Conservation (phyloP, 1,284 basidiomycete genomes). For the Cryptococcus wingfieldii region DNA sequence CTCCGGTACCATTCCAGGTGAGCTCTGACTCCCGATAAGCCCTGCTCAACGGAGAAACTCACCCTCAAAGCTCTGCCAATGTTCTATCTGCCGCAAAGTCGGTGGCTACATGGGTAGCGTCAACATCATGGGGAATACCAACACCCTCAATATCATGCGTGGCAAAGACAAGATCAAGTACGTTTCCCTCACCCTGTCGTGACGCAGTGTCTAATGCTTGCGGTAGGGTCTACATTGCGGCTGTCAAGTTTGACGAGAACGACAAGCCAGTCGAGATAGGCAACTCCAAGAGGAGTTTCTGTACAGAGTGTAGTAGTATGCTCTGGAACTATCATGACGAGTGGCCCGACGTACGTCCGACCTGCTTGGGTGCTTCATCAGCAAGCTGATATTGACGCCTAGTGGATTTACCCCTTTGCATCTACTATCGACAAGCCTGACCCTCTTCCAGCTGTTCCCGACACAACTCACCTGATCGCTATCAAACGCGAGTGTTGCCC, state of each 20-base stretch:
- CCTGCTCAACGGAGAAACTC: neutral
- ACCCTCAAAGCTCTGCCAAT: constrained; percentile 38
- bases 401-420: constrained; percentile 50
- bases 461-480: constrained; percentile 20
- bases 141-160: constrained; percentile 39
- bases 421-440: constrained; percentile 41
- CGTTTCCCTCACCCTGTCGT: constrained; percentile 6
- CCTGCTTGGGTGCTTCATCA: neutral
- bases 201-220: neutral
- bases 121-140: constrained; percentile 47
- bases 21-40: too few species aligned
- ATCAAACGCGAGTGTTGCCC: constrained; percentile 43
- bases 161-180: constrained; percentile 47
- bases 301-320: constrained; percentile 43
- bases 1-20: constrained; percentile 46
- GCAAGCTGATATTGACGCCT: neutral
- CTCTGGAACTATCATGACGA: constrained; percentile 47
- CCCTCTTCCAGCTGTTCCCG: constrained; percentile 38
- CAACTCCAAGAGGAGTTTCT: constrained; percentile 41
- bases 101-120: constrained; percentile 48
- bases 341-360: constrained; percentile 36
- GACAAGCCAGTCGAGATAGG: constrained; percentile 32
- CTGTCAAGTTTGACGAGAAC: constrained; percentile 33
- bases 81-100: constrained; percentile 47
- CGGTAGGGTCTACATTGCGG: constrained; percentile 38